phyloP scores from a whole-genome alignment of 495 filamentous ascomycete species.

The Beverwykella pulmonaria region DNA sequence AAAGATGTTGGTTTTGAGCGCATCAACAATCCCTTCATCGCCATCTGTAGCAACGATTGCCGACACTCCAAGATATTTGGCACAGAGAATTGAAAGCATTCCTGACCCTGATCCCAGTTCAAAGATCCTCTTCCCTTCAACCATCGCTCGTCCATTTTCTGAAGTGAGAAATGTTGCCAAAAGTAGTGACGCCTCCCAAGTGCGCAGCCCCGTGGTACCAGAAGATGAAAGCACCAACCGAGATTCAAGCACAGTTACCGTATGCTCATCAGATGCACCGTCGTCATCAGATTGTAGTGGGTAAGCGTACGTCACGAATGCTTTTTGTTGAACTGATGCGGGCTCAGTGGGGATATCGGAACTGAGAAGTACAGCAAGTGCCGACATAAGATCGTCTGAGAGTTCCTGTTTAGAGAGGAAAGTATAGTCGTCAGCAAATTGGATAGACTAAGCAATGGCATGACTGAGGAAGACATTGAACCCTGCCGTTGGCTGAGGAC shows the following conservation, averaged over 20 bases:
- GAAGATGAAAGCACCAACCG: constrained; percentile 69
- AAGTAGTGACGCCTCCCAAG: constrained; percentile 93
- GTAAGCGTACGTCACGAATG: constrained; percentile 68
- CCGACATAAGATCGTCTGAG: constrained; percentile 68
- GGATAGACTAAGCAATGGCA: background rate
- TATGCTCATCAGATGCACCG: constrained; percentile 20
- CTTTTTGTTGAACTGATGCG: constrained; percentile 70
- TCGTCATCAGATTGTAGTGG: constrained; percentile 14
- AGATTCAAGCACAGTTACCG: constrained; percentile 69
- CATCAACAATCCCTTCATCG: constrained; percentile 69
- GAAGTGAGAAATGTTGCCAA: constrained; percentile 68
- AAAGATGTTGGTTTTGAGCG: constrained; percentile 66
- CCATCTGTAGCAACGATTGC: constrained; percentile 79
- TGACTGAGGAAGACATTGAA: background rate
- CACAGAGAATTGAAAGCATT: constrained; percentile 79
- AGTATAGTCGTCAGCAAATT: constrained; percentile 34
- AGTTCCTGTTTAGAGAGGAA: constrained; percentile 62
- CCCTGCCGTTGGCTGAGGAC: background rate
- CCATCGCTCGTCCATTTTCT: constrained; percentile 45
- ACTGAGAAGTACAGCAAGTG: constrained; percentile 61
- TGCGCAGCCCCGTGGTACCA: constrained; percentile 84
- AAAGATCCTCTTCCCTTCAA: constrained; percentile 66
- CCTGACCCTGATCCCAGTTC: constrained; percentile 91
- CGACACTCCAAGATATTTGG: constrained; percentile 66
- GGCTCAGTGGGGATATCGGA: constrained; percentile 62